These are phyloP conservation scores for Phtheirospermum japonicum DNA, from an alignment of 257 asterid species.

Conservation along the genomic window DNA sequence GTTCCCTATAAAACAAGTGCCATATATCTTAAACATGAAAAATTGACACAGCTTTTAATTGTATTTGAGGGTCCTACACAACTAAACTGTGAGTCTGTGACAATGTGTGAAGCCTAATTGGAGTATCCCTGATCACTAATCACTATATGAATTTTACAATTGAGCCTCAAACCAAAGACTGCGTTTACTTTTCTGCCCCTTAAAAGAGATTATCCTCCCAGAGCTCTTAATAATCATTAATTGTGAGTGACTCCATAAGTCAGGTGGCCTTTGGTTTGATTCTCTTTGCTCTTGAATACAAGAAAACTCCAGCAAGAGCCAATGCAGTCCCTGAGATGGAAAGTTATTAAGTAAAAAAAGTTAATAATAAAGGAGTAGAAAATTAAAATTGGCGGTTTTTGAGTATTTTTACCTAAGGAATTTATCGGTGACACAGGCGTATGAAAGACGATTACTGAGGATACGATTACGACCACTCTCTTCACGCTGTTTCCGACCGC, in stretches of 20 bases:
- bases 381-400: neutral
- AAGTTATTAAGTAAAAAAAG: neutral
- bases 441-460: conserved; percentile 71
- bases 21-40: too few relatives aligned
- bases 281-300: conserved; percentile 73
- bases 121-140: neutral
- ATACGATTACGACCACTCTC: conserved; percentile 77
- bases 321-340: conserved; percentile 60
- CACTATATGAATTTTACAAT: neutral
- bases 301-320: conserved; percentile 83
- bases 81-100: too few relatives aligned
- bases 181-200: neutral
- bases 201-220: conserved; percentile 8
- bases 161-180: neutral
- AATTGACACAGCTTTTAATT: too few relatives aligned
- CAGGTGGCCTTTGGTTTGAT: conserved; percentile 53
- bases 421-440: conserved; percentile 13
- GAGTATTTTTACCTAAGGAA: conserved; percentile 15
- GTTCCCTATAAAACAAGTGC: too few relatives aligned
- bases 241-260: neutral
- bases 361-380: neutral
- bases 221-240: neutral
- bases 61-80: too few relatives aligned
- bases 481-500: conserved; percentile 89
- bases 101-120: neutral